A percentile compares a stretch with the other conserved stretches of the same genome.
These are phyloP conservation scores for Hanseniaspora thailandica DNA, from an alignment of 805 yeast genomes.

Conservation along the genomic window DNA sequence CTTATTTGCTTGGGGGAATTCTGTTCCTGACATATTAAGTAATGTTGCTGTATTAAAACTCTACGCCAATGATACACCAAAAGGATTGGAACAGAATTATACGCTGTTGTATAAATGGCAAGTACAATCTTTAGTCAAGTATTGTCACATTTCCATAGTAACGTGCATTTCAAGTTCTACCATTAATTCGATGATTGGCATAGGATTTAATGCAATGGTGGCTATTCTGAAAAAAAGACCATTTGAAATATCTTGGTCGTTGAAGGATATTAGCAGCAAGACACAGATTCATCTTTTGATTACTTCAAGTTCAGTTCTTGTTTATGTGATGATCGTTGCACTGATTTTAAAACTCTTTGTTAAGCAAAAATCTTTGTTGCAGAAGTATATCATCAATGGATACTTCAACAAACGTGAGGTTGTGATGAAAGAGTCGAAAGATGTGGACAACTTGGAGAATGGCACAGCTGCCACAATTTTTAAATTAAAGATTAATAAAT, in stretches of 20 bases:
- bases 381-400: background rate
- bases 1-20: constrained; percentile 85
- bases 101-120: constrained; percentile 14
- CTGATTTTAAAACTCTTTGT: background rate
- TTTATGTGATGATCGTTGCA: background rate
- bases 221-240: constrained; percentile 25
- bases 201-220: constrained; percentile 65
- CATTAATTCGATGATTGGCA: constrained; percentile 63
- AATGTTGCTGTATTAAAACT: constrained; percentile 70
- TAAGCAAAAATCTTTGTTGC: background rate
- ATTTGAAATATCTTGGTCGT: constrained; percentile 12
- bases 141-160: constrained; percentile 78
- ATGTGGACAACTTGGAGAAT: background rate
- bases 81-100: constrained; percentile 18
- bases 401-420: constrained; percentile 1
- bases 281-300: constrained; percentile 22
- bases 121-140: constrained; percentile 38
- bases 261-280: constrained; percentile 15
- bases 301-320: constrained; percentile 21
- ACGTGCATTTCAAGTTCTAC: constrained; percentile 94
- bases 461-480: constrained; percentile 1
- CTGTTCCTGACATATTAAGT: constrained; percentile 81
- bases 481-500: background rate
- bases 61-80: constrained; percentile 23
- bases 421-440: background rate